Conservation (phyloP, 768 basidiomycete genomes). For the Mycena vulgaris region DNA sequence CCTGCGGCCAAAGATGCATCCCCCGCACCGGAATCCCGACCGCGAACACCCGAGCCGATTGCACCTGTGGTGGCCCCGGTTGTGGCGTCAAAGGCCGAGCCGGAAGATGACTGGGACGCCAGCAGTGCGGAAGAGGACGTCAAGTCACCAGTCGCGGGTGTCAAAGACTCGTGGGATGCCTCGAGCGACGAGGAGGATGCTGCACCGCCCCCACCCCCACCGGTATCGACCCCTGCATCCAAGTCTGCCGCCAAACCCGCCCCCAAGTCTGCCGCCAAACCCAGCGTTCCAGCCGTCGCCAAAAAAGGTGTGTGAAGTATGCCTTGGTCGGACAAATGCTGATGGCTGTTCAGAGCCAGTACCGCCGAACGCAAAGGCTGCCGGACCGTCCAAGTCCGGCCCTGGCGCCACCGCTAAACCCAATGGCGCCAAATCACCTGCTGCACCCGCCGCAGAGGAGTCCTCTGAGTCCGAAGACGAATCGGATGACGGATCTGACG, state of each 20-base stretch:
- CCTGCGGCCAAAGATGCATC: constrained; percentile 67
- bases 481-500: constrained; percentile 62
- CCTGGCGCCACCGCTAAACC: constrained; percentile 28
- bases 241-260: constrained; percentile 49
- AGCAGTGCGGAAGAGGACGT: constrained; percentile 64
- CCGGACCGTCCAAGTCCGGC: constrained; percentile 36
- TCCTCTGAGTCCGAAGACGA: constrained; percentile 53
- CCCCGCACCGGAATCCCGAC: constrained; percentile 68
- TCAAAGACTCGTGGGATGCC: constrained; percentile 67
- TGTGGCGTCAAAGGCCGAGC: constrained; percentile 48
- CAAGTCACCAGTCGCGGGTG: constrained; percentile 37
- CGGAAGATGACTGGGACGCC: constrained; percentile 80
- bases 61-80: constrained; percentile 48
- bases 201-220: constrained; percentile 37
- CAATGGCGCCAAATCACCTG: constrained; percentile 29
- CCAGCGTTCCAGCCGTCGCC: constrained; percentile 38
- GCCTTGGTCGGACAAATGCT: neutral
- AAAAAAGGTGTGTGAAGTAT: constrained; percentile 28
- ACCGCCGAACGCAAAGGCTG: constrained; percentile 36
- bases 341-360: constrained; percentile 19
- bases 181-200: constrained; percentile 62
- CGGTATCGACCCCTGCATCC: constrained; percentile 43
- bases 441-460: constrained; percentile 39
- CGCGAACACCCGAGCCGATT: constrained; percentile 62
- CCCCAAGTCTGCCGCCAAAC: constrained; percentile 49